Percentiles rank a stretch among this genome's conserved stretches.
Evolutionary conservation across 257 asterid species (phyloP).

Genomic region (Nicotiana knightiana): DNA sequence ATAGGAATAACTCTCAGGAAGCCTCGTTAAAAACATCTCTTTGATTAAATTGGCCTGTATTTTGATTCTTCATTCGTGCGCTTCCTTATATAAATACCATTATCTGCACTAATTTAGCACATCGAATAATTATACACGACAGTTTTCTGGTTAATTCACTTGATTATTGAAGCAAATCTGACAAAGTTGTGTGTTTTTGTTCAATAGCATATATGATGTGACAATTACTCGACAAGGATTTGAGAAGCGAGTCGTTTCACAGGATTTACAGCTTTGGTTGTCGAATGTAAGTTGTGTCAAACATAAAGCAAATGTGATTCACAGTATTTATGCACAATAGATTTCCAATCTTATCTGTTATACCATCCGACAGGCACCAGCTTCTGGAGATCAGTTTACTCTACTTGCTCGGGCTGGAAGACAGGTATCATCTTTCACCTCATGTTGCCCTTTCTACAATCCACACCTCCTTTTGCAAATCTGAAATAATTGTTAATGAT

Average conservation of each 20-base stretch:
- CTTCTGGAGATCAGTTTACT: constrained; percentile 59
- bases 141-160: not conserved
- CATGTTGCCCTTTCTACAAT: not conserved
- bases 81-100: not conserved
- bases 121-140: not conserved
- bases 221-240: constrained; percentile 82
- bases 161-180: not conserved
- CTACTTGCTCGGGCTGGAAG: constrained; percentile 99
- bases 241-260: constrained; percentile 93
- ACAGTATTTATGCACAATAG: not conserved
- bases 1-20: not conserved
- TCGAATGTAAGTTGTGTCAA: constrained; percentile 58
- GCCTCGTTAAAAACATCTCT: not conserved
- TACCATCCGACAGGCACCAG: constrained; percentile 55
- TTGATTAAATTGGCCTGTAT: not conserved
- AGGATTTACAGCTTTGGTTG: constrained; percentile 97
- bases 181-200: not conserved
- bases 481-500: not conserved
- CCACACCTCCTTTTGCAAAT: not conserved
- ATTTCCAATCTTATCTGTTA: not conserved
- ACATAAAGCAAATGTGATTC: not conserved
- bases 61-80: not conserved
- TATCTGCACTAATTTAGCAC: not conserved
- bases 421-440: constrained; percentile 43
- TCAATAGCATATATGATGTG: constrained; percentile 51